These are phyloP conservation scores for Arthrobotrys musiformis DNA, from an alignment of 2,329 filamentous ascomycete species.

Conservation along the genomic window DNA sequence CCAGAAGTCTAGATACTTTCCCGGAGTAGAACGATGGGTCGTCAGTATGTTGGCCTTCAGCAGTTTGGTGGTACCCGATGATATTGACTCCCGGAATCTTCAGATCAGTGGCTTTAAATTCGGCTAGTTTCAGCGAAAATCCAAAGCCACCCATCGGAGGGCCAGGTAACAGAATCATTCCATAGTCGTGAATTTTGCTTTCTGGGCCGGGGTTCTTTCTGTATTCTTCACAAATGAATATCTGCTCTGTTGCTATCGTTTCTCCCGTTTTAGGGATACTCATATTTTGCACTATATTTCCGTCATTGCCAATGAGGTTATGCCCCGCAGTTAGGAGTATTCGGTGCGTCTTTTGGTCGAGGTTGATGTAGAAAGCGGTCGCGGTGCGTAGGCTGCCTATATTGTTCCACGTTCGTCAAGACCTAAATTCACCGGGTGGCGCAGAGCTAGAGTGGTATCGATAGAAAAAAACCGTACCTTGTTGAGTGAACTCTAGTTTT, in stretches of 20 bases:
- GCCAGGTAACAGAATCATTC: neutral
- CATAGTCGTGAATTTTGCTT: neutral
- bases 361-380: constrained; percentile 3
- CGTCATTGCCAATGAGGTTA: neutral
- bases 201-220: neutral
- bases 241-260: neutral
- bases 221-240: neutral
- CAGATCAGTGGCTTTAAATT: neutral
- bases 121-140: neutral
- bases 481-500: neutral
- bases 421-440: no score
- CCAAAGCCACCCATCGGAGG: neutral
- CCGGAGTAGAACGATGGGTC: neutral
- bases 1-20: neutral
- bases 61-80: neutral
- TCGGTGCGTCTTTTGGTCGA: neutral
- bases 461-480: neutral
- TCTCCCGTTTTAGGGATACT: neutral
- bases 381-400: neutral
- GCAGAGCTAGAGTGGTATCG: neutral
- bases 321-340: neutral
- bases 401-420: neutral
- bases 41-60: neutral
- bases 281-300: neutral
- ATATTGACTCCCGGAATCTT: neutral